Base-by-base conservation (phyloP, 345 rosid species). In the thale cress (Arabidopsis thaliana) region DNA sequence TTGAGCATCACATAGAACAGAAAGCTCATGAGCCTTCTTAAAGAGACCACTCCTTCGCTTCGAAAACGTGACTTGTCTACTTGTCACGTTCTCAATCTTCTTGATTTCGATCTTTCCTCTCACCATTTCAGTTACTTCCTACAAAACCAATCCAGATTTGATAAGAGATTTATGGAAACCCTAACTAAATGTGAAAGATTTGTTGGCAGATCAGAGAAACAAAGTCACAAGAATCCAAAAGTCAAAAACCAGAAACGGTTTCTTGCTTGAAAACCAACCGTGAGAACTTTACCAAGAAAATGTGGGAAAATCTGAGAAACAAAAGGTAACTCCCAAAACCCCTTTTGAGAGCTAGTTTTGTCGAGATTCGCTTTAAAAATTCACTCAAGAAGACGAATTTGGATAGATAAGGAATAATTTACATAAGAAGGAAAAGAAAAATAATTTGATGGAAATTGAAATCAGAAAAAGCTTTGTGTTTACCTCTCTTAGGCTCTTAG, bases 1-100 rank as follows among this genome's bases (percentile, higher is more conserved):
- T 76, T 87, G 87, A 3, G 84, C 86, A 72, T 87, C 88, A 56
- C 87, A 85, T 11, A 87, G 83, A 77, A 87, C 82, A 3, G 85
- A 83, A 60, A 85, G 83, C 82, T 87, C 91, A 64, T 51, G 63
- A 60, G 89, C 91, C 73, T 85, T 87, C 87, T 87, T 87, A 73
- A 85, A 38, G 40, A 87, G 81, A 50, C 91, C 91, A 13, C 42
- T 83, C 63, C 86, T 81, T 13, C 91, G 76, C 59, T 85, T 87
- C 0, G 83, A 83, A 52, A 87, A 87, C 11, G 91, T 87, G 66
- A 81, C 91, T 75, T 85, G 91, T 70, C 91, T 73, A 78, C 87
- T 84, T 9, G 85, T 75, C 6, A 51, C 30, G 71, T 84, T 87
- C 76, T 85, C 89, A 28, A 87, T 85, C 78, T 78, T 80, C 80